Conservation (phyloP, 2,329 filamentous ascomycete genomes). For the Fusarium armeniacum region DNA sequence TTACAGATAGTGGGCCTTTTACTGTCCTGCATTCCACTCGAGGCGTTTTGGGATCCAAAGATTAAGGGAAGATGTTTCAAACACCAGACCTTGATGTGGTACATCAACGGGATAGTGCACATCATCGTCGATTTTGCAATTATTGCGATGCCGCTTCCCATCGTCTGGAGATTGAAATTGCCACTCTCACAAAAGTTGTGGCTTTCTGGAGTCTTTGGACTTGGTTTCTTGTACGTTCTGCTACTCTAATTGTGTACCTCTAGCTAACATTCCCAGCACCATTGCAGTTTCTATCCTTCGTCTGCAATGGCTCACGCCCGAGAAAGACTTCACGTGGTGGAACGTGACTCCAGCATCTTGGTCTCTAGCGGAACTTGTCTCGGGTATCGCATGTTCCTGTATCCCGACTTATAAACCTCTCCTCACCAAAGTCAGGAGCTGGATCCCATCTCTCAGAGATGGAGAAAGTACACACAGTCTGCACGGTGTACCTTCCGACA, state of each 20-base stretch:
- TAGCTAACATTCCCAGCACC: not conserved
- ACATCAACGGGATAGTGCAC: slow-evolving; percentile 22
- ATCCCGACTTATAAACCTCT: slow-evolving; percentile 36
- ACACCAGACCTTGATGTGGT: slow-evolving; percentile 9
- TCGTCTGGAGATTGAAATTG: slow-evolving; percentile 33
- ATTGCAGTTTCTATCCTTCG: slow-evolving; percentile 31
- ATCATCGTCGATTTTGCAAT: slow-evolving; percentile 36
- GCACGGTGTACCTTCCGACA: not conserved
- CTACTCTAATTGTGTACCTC: fast-evolving
- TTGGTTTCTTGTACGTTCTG: slow-evolving; percentile 33
- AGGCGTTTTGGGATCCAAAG: slow-evolving; percentile 29
- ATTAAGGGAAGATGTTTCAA: slow-evolving; percentile 19
- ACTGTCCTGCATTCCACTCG: slow-evolving; percentile 8
- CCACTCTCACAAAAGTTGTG: slow-evolving; percentile 24
- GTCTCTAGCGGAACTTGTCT: slow-evolving; percentile 41
- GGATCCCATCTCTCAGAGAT: fast-evolving
- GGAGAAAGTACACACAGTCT: slow-evolving; percentile 13
- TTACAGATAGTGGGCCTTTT: not conserved
- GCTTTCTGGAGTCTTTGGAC: slow-evolving; percentile 30
- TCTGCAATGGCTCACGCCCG: slow-evolving; percentile 36
- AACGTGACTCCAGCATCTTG: slow-evolving; percentile 34
- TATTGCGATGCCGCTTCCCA: slow-evolving; percentile 29
- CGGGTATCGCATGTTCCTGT: slow-evolving; percentile 41
- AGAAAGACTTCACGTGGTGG: slow-evolving; percentile 37
- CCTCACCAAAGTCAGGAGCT: not conserved